A percentile compares a stretch with the other conserved stretches of the same genome.
Evolutionary conservation across 2,329 filamentous ascomycete genomes (phyloP).

Genomic region (Exophiala phaeomuriformis): DNA sequence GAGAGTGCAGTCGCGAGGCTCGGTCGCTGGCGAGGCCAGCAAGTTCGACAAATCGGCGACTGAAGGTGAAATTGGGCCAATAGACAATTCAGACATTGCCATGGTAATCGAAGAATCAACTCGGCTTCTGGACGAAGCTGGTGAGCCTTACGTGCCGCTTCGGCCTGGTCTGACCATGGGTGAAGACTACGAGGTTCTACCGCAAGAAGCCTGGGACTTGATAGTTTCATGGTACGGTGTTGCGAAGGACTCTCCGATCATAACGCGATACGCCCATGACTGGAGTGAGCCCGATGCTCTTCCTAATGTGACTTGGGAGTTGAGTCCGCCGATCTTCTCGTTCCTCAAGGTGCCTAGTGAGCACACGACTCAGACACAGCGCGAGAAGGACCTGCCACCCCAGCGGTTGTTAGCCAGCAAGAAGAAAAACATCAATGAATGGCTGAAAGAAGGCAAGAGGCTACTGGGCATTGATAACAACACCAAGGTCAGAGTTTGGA

Average conservation of each 20-base stretch:
- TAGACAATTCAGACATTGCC: conserved; percentile 82
- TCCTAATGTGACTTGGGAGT: conserved; percentile 70
- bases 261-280: conserved; percentile 71
- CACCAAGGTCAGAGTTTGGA: conserved; percentile 72
- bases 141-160: conserved; percentile 60
- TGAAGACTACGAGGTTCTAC: conserved; percentile 71
- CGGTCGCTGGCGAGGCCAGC: conserved; percentile 44
- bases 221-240: conserved; percentile 77
- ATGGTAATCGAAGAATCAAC: conserved; percentile 45
- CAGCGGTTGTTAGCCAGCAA: conserved; percentile 64
- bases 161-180: conserved; percentile 56
- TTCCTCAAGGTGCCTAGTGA: conserved; percentile 69
- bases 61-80: conserved; percentile 63
- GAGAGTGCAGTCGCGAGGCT: conserved; percentile 60
- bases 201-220: conserved; percentile 71
- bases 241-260: conserved; percentile 60
- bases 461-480: conserved; percentile 58
- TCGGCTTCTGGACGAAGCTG: conserved; percentile 40
- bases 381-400: conserved; percentile 55
- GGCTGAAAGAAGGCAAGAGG: conserved; percentile 66
- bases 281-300: conserved; percentile 51
- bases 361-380: conserved; percentile 52
- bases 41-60: conserved; percentile 52
- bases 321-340: conserved; percentile 76
- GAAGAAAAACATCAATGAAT: conserved; percentile 62